phyloP scores from a whole-genome alignment of 257 asterid species.

The Datura wrightii region DNA sequence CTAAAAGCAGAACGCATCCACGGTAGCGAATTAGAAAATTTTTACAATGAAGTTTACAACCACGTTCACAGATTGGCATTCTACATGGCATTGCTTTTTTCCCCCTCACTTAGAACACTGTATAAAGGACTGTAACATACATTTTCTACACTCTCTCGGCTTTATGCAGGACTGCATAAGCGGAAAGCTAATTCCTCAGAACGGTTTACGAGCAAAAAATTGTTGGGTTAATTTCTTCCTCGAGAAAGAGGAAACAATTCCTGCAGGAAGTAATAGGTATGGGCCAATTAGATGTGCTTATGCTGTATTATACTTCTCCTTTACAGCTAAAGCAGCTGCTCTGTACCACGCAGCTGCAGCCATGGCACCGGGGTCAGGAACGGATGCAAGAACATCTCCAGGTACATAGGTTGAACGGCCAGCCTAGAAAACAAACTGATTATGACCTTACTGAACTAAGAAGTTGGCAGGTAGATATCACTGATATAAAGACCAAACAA shows the following conservation, averaged over 20 bases:
- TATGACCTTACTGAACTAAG: background rate
- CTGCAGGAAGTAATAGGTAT: conserved; percentile 35
- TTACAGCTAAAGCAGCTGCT: conserved; percentile 79
- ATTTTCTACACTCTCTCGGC: conserved; percentile 35
- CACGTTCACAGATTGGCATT: conserved; percentile 1
- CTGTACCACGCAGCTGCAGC: conserved; percentile 92
- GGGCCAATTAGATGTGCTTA: too few relatives aligned
- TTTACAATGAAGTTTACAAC: conserved; percentile 12
- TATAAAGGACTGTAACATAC: conserved; percentile 30
- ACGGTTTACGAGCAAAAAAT: conserved; percentile 2
- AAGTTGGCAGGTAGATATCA: background rate
- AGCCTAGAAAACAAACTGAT: conserved; percentile 64
- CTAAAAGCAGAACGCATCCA: background rate
- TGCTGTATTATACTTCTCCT: conserved; percentile 44
- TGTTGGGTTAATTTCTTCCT: conserved; percentile 30
- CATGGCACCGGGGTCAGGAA: conserved; percentile 96
- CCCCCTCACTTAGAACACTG: background rate
- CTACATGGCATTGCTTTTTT: background rate
- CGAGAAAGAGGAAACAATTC: conserved; percentile 31
- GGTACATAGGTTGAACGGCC: conserved; percentile 91
- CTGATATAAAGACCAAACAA: background rate
- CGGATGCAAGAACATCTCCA: conserved; percentile 75
- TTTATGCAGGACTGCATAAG: conserved; percentile 41
- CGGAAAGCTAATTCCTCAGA: conserved; percentile 43
- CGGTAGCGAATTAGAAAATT: background rate